Base-by-base conservation (phyloP, 2,329 filamentous ascomycete genomes). In the Mycosphaerelloides madeirae region DNA sequence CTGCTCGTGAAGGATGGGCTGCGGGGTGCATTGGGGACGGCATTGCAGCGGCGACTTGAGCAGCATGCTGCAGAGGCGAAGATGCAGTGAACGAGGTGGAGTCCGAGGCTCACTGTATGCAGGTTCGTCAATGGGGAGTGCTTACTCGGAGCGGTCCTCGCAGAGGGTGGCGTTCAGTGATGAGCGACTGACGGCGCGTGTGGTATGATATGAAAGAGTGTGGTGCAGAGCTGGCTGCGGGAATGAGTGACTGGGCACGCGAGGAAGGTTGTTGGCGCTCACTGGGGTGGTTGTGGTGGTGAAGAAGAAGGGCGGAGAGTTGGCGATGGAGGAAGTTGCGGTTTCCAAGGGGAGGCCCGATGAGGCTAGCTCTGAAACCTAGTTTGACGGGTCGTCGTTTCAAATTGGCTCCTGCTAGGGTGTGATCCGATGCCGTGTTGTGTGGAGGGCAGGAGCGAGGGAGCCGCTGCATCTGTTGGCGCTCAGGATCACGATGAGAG, bases 161-260 rank as follows among this genome's bases (percentile, higher is more conserved):
- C 44, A 40, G 40, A 48, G 44, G 44, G 22, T 39, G 16, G 33
- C 28, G 34, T 33, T 19, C 44, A 41, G 38, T 36, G 29, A n/a
- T 36, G 41, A 38, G 43, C 43, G 43, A 39, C 43, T 41, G 42
- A 31, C 29, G 43, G 33, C 43, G 43, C 43, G 31, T 45, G 43
- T 45, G 37, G 28, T 14, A 29, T 28, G 36, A 25, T 29, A 31
- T 40, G 34, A 45, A 41, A 35, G 43, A 45, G 29, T 32, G 43
- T 35, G 37, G 37, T 31, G 36, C 28, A 45, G 37, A 41, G 31
- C 43, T 45, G 18, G 43, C 43, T 45, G 42, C 42, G 28, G 19
- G 28, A 44, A 37, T 22, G 43, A 45, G 36, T 36, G 43, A 38
- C 31, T 33, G 41, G 31, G 29, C 20, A 25, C 7, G 37, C 20